Evolutionary conservation across 129 eudicot species (phyloP), one percentile per base, ranked within the genome.

Genomic region (Ambrosia trifida): DNA sequence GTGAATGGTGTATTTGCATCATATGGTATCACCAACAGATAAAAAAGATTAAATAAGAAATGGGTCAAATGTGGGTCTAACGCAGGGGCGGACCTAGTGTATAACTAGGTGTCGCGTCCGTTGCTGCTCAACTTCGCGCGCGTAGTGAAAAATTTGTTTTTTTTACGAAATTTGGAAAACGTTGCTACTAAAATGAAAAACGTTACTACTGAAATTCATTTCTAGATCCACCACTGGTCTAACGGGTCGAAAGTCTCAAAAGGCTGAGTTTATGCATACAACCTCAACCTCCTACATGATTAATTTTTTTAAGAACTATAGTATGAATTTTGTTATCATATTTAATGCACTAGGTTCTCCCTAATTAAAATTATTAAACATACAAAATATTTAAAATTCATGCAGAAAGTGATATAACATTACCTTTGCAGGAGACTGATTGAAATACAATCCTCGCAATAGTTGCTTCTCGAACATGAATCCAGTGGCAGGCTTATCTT

Each of bases 381-480:
- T 7, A 59, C 9, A 31, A 59, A 30, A 59, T 14, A 13, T 59
- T 31, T 74, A 52, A 19, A 14, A 11, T 0, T 50, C 31, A 16
- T 1, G 57, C 24, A 59, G n/a, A 68, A 47, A 45, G 16, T 68
- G 38, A 45, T 12, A 11, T 36, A 28, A 24, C 24, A 12, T 70
- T 86, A 95, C 98, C 95, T 94, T 94, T 44, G 96, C 11, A 66
- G 96, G 96, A 58, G 96, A 87, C 51, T 95, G 97, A 72, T 90
- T 90, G 70, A 95, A 95, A 75, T 95, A 90, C 70, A 95, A 72
- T 14, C 94, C 99, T 68, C 82, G 91, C 91, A 90, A 82, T 63
- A 80, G 94, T 80, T 95, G 89, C 80, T 88, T 95, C 77, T 87
- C 99, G 33, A 95, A 90, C 97, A 85, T 90, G 83, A 95, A 87